Evolutionary conservation across 2,329 filamentous ascomycete species (phyloP).

Genomic region (Xenoacremonium recifei): DNA sequence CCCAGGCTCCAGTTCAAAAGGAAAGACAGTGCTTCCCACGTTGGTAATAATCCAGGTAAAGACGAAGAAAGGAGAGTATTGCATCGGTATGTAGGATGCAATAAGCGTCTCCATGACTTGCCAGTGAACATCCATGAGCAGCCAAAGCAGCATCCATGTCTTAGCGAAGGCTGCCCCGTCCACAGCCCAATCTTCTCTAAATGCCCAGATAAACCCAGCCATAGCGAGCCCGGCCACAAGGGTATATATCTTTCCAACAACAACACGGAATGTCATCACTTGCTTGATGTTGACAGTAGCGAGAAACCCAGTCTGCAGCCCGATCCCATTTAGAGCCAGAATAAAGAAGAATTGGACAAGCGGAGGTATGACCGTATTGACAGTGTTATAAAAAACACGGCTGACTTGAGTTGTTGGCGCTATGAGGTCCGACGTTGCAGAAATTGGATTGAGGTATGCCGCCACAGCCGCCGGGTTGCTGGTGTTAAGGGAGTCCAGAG

Average conservation of each 20-base stretch:
- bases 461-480: constrained; percentile 16
- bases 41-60: constrained; percentile 36
- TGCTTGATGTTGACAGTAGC: too few species aligned
- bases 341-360: constrained; percentile 27
- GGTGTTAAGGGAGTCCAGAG: constrained; percentile 11
- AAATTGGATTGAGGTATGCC: constrained; percentile 29
- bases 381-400: constrained; percentile 33
- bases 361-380: constrained; percentile 33
- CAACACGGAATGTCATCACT: too few species aligned
- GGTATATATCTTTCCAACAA: constrained; percentile 27
- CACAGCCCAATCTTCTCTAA: constrained; percentile 38
- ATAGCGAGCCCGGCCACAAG: constrained; percentile 34
- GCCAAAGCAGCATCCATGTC: constrained; percentile 32
- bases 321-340: constrained; percentile 11
- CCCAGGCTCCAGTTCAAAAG: constrained; percentile 12
- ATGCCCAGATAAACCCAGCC: constrained; percentile 42
- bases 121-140: constrained; percentile 41
- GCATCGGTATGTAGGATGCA: constrained; percentile 26
- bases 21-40: constrained; percentile 6
- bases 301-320: too few species aligned
- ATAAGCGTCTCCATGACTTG: constrained; percentile 35
- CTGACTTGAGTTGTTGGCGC: constrained; percentile 30
- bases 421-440: constrained; percentile 22
- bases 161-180: constrained; percentile 23
- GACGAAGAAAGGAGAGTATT: constrained; percentile 38